Evolutionary conservation across 1,139 yeast genomes (phyloP).

Genomic region (Blastobotrys raffinosifermentans): DNA sequence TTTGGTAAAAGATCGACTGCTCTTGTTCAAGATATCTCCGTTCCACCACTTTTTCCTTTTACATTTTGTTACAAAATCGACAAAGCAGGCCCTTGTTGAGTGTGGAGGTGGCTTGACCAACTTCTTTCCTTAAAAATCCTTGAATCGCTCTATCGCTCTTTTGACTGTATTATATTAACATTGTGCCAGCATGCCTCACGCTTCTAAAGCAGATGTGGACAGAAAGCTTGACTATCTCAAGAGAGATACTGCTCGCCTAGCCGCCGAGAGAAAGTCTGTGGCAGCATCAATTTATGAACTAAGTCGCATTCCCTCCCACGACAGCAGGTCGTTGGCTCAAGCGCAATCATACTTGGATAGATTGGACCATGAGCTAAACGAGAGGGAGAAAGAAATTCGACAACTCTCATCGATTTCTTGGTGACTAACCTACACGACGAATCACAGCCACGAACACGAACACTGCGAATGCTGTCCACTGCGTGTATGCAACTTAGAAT

Average conservation of each 20-base stretch:
- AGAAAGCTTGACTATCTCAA: slow-evolving; percentile 1
- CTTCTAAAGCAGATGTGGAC: slow-evolving; percentile 1
- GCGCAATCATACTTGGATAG: neutral
- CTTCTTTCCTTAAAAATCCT: too few species aligned
- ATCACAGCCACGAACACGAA: neutral
- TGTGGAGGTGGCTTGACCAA: too few species aligned
- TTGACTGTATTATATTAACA: too few species aligned
- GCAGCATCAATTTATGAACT: neutral
- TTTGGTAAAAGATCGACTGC: too few species aligned
- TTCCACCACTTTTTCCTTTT: too few species aligned
- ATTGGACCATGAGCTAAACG: neutral
- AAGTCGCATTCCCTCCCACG: too few species aligned
- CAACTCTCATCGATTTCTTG: neutral
- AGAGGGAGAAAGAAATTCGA: neutral
- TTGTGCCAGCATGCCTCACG: too few species aligned
- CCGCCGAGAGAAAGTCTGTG: neutral
- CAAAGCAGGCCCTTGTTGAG: too few species aligned
- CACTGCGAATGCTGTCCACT: neutral
- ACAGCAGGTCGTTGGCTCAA: neutral
- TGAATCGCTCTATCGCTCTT: too few species aligned
- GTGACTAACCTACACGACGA: neutral
- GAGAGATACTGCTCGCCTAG: neutral
- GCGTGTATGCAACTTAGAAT: too few species aligned
- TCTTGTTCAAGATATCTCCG: too few species aligned
- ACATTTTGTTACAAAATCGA: too few species aligned